phyloP scores from a whole-genome alignment of 148 eudicot species.

The Pouteria glomerata region DNA sequence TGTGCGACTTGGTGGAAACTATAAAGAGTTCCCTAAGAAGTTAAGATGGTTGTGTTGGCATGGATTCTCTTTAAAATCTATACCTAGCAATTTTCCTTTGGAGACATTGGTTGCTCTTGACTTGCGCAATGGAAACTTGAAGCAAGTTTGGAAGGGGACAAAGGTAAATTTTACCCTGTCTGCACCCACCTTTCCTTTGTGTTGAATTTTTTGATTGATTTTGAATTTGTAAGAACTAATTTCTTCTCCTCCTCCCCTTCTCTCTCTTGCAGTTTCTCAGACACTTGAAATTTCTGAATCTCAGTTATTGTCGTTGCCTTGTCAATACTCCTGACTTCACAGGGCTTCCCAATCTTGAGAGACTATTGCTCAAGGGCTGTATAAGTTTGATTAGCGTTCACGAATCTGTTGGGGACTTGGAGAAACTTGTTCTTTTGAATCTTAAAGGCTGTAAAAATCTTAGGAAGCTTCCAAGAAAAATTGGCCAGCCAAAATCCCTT shows the following conservation, averaged over 20 bases:
- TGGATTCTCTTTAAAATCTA: constrained; percentile 7
- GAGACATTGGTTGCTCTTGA: constrained; percentile 10
- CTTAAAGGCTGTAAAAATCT: constrained; percentile 17
- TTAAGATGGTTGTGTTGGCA: constrained; percentile 5
- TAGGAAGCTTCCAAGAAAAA: constrained; percentile 8
- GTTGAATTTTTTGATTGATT: neutral
- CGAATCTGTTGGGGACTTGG: neutral
- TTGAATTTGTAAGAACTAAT: neutral
- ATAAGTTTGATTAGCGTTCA: constrained; percentile 6
- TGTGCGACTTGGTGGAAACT: neutral
- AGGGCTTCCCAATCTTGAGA: constrained; percentile 5
- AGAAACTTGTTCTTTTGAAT: constrained; percentile 10
- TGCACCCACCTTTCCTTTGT: neutral
- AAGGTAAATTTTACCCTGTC: neutral
- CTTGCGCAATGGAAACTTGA: neutral
- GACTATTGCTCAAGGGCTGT: constrained; percentile 3
- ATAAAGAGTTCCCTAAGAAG: neutral
- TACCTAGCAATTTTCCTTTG: neutral
- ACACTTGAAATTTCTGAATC: constrained; percentile 7
- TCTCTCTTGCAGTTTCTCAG: neutral
- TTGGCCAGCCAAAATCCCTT: constrained; percentile 9
- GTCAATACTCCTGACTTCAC: constrained; percentile 10
- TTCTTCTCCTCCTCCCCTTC: neutral
- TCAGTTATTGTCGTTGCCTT: constrained; percentile 7
- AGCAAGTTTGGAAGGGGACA: constrained; percentile 7